Conservation (phyloP, 1,284 basidiomycete species). For the Anthracocystis setariae region DNA sequence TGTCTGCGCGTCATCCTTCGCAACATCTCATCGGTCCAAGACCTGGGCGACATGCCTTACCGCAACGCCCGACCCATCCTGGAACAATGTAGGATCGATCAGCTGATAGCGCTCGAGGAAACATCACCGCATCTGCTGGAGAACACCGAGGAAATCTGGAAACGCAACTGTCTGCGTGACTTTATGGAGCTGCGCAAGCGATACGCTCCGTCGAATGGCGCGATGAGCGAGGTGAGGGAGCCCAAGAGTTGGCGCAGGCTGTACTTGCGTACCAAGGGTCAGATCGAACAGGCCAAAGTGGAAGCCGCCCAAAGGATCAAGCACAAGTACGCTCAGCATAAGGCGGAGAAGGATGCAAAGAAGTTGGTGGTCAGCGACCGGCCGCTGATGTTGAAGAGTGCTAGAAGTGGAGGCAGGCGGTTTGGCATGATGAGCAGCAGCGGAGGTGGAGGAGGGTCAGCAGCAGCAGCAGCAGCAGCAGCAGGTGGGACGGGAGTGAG, state of each 20-base stretch:
- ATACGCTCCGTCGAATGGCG: conserved; percentile 4
- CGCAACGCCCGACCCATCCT: conserved; percentile 57
- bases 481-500: conserved; percentile 12
- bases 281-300: conserved; percentile 50
- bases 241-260: conserved; percentile 51
- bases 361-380: conserved; percentile 52
- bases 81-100: conserved; percentile 58
- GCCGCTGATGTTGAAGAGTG: conserved; percentile 20
- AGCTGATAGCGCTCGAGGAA: conserved; percentile 56
- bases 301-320: conserved; percentile 54
- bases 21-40: conserved; percentile 53
- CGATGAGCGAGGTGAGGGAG: conserved; percentile 4
- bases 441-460: too few species aligned
- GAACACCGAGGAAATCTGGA: conserved; percentile 57
- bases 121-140: conserved; percentile 55
- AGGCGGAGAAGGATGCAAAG: conserved; percentile 56
- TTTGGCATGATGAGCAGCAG: conserved; percentile 12
- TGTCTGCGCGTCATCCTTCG: conserved; percentile 55
- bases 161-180: conserved; percentile 57
- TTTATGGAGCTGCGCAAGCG: conserved; percentile 56
- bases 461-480: too few species aligned
- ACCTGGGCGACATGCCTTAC: conserved; percentile 63
- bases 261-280: conserved; percentile 50
- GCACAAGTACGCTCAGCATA: conserved; percentile 57
- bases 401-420: conserved; percentile 16